These are phyloP conservation scores for Tuber indicum DNA, from an alignment of 495 filamentous ascomycete genomes.

Conservation along the genomic window DNA sequence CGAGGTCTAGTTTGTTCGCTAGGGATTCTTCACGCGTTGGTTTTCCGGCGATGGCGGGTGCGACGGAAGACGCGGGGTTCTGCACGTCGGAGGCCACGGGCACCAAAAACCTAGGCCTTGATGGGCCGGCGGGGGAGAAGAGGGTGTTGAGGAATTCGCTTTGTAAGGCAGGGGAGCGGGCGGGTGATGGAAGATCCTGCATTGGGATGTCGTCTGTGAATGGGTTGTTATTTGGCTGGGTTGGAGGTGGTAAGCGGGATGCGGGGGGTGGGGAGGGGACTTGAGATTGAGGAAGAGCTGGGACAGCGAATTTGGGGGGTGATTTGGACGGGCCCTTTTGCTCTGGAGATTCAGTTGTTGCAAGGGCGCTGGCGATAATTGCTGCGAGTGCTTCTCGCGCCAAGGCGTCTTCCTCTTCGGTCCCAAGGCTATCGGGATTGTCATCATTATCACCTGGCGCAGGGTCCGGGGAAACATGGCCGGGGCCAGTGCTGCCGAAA, in stretches of 20 bases:
- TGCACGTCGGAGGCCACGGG: neutral
- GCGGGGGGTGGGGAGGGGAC: neutral
- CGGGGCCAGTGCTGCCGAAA: neutral
- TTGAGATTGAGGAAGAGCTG: neutral
- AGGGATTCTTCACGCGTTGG: neutral
- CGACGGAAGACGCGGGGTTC: neutral
- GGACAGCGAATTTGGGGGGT: neutral
- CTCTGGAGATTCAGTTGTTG: neutral
- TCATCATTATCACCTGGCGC: neutral
- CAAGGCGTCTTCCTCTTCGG: neutral
- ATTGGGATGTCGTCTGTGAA: neutral
- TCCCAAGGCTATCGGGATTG: neutral
- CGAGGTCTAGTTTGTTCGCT: neutral
- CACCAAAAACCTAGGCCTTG: neutral
- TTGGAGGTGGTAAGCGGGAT: neutral
- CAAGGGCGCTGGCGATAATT: neutral
- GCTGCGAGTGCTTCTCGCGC: neutral
- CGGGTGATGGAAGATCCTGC: neutral
- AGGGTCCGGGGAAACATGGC: neutral
- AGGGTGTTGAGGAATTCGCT: slow-evolving; percentile 1
- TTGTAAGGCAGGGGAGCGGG: neutral
- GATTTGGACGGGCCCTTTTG: neutral
- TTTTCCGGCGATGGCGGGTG: neutral
- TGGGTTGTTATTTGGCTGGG: neutral
- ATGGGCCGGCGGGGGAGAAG: neutral